Evolutionary conservation across 2,329 filamentous ascomycete species (phyloP), one percentile per base, ranked within the genome.

Genomic region (Stemphylium lycopersici): DNA sequence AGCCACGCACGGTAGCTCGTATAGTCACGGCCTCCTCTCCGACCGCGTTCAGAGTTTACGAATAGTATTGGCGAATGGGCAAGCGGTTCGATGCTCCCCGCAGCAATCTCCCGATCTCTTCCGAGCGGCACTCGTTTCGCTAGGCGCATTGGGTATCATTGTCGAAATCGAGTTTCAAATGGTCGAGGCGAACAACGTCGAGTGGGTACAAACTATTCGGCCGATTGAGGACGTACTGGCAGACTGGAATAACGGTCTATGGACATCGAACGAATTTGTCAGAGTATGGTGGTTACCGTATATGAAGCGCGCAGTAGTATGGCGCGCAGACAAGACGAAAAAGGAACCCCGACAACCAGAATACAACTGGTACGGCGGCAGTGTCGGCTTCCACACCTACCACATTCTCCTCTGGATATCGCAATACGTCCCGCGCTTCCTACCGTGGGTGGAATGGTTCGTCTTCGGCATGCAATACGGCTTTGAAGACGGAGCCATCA

Each of bases 201-300:
- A 86, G 56, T 99, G 95, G 95, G 79, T 83, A 50, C 95, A 97
- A 78, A 87, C 87, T 6, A 83, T 97, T 55, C 85, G 90, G 58
- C 77, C 86, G 1, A 87, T 97, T 57, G 72, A 79, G 39, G 82
- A 84, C 40, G 83, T 96, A 59, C 80, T 96, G 42, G 79, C 81
- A 10, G 81, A 84, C 6, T 98, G 95, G 91, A 77, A 87, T 15
- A 81, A 79, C 6, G 83, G 83, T 31, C 81, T 98, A 12, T 98
- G 95, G 93, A 90, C 85, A 1, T 84, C 87, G 57, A 86, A 88
- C 57, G 92, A 98, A 75, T 99, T 93, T 70, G 91, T 96, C 22
- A 85, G 95, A 24, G 91, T 97, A 24, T 99, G 95, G 93, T 99
- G 95, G 95, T 87, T 96, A 71, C 95, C 95, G 0, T 96, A 98